Evolutionary conservation across 1,284 basidiomycete genomes (phyloP), one percentile per base, ranked within the genome.

Genomic region (Naganishia sp.): DNA sequence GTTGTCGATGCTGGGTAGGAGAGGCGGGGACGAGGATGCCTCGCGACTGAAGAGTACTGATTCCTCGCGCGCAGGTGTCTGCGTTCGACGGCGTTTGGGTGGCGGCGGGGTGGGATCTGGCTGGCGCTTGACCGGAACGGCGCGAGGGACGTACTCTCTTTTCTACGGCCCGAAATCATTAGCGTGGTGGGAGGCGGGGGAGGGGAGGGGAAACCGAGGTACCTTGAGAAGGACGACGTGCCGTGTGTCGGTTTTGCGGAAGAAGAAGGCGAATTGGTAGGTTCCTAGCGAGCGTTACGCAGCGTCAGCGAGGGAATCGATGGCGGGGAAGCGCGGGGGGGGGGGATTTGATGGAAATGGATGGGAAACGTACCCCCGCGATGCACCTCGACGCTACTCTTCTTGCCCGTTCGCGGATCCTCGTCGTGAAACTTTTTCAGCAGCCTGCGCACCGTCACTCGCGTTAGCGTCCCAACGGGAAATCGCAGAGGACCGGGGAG

Each of bases 251-350:
- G 65, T 69, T 45, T 66, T 69, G 15, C 68, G 60, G 28, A 69
- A 69, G 53, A 69, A 69, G 65, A 69, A 69, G 5, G 65, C 68
- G 51, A 69, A 69, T 39, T 69, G 68, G 46, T 69, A 69, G 23
- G 45, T 46, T 6, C 28, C 68, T 67, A 17, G 32, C 42, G 28
- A 45, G 35, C 18, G 21, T 17, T 28, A 28, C 28, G 28, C 28
- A 28, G n/a, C 21, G 2, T 60, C 45, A 46, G 17, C 23, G 15
- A 46, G 18, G 52, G 35, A n/a, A n/a, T n/a, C n/a, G n/a, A n/a
- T n/a, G n/a, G n/a, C n/a, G n/a, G n/a, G n/a, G n/a, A n/a, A n/a
- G n/a, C n/a, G n/a, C n/a, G n/a, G n/a, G n/a, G n/a, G n/a, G n/a
- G n/a, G n/a, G n/a, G n/a, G n/a, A n/a, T n/a, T n/a, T n/a, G n/a